Evolutionary conservation across 306 rosid genomes (phyloP), one percentile per base, ranked within the genome.

Genomic region (Corylus americana): DNA sequence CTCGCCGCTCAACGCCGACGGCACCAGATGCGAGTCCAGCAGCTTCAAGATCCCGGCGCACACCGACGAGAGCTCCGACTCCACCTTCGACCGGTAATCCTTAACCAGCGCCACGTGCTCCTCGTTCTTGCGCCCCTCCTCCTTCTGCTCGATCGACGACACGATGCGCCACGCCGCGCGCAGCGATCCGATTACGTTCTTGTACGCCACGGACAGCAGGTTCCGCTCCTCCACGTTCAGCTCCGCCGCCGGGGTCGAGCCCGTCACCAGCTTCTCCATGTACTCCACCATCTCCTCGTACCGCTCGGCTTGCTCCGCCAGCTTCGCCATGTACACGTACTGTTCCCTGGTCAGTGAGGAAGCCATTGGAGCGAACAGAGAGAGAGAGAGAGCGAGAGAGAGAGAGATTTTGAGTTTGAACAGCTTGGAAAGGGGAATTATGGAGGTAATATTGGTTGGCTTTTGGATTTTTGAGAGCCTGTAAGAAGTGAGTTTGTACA

Each of bases 261-360:
- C 81, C 0, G 81, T 77, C 1, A 92, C 97, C 18, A 92, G 90
- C 86, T 92, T 90, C 86, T 92, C 89, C 97, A 92, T 90, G 87
- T 90, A 92, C 55, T 88, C 86, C 4, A 90, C 97, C 94, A 92
- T 92, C 84, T 92, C 97, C 42, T 92, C 97, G 44, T 92, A 92
- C 9, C 97, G 74, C 79, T 91, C 94, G 11, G 97, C 97, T 66
- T 91, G 97, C 80, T 91, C 94, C 5, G 97, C 85, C 0, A 92
- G 89, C 83, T 92, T 92, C 3, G 94, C 91, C 0, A 90, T 81
- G 85, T 92, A 92, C 42, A 92, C 91, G 77, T 88, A 88, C 72
- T 92, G 92, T 0, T 90, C 94, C 42, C 94, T 87, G 79, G 16
- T 85, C 62, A 90, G 91, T 11, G 73, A 35, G 14, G 85, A 77